Evolutionary conservation across 2,329 filamentous ascomycete species (phyloP), one percentile per base, ranked within the genome.

Genomic region (Scedosporium boydii): DNA sequence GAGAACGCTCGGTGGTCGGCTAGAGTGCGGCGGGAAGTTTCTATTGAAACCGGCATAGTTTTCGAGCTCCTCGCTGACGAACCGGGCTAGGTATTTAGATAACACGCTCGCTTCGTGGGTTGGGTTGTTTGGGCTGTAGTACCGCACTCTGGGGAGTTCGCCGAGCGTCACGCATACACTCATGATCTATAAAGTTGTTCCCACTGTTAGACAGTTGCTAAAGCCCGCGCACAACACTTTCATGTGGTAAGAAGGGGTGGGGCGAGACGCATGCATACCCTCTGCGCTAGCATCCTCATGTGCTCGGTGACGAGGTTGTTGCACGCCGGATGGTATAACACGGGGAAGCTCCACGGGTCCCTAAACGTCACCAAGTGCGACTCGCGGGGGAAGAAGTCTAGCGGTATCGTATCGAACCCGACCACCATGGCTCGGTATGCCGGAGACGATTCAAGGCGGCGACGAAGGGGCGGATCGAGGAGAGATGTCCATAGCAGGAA

Each of bases 311-410:
- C 88, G 53, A 97, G 78, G 66, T 86, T 82, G 73, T 96, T 96
- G 76, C 95, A 98, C 61, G 83, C 85, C 1, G 93, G 93, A 72
- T 99, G 93, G 76, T 89, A 99, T 64, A 99, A 80, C 60, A 93
- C 83, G 0, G 92, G 92, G 70, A 99, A 99, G 76, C 93, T 98
- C 87, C 89, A 96, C 1, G 95, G 93, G 72, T 99, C 93, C 71
- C 90, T 82, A 70, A 99, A 97, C 0, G 91, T 96, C 68, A 97
- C 81, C 48, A 99, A 78, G 69, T 96, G 90, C 6, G 93, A 95
- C 77, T 99, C 95, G 70, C 91, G 86, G 5, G 95, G 93, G 71
- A 87, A 93, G 74, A 88, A 99, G 74, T 97, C 90, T 72, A 96
- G 84, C 61, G 93, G 90, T 62, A 98, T 79, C 4, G 92, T 90